These are phyloP conservation scores for Cardamine chenopodiifolia DNA, from an alignment of 345 rosid species.

Conservation along the genomic window DNA sequence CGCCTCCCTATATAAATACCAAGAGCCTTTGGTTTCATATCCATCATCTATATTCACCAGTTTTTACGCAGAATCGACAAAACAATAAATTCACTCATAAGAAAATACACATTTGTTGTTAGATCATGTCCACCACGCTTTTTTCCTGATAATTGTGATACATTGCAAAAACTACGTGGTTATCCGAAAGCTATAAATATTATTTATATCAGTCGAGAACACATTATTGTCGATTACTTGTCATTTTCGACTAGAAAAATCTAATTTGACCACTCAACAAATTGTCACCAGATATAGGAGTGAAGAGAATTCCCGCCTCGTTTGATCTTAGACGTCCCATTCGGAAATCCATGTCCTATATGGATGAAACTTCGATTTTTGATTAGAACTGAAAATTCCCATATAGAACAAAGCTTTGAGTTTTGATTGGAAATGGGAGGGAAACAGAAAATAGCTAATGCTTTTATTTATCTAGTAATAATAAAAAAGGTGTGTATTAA, in stretches of 20 bases:
- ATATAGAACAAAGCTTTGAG: background rate
- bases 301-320: background rate
- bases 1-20: background rate
- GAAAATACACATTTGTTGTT: too few relatives aligned
- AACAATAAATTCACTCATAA: too few relatives aligned
- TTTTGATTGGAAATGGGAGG: background rate
- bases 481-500: slow-evolving; percentile 4
- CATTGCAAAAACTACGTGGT: too few relatives aligned
- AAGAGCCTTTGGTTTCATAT: background rate
- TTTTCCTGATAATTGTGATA: too few relatives aligned
- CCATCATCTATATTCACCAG: background rate
- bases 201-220: too few relatives aligned
- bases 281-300: background rate
- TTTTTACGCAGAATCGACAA: too few relatives aligned
- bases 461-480: background rate
- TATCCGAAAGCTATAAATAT: too few relatives aligned
- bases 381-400: background rate
- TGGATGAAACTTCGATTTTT: background rate
- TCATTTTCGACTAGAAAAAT: background rate
- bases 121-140: too few relatives aligned
- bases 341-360: background rate
- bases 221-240: background rate
- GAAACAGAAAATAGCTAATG: background rate
- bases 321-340: background rate
- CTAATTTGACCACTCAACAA: background rate